Percentiles rank a stretch among this genome's conserved stretches.
Conservation (phyloP, 345 rosid species). For the Populus nigra region DNA sequence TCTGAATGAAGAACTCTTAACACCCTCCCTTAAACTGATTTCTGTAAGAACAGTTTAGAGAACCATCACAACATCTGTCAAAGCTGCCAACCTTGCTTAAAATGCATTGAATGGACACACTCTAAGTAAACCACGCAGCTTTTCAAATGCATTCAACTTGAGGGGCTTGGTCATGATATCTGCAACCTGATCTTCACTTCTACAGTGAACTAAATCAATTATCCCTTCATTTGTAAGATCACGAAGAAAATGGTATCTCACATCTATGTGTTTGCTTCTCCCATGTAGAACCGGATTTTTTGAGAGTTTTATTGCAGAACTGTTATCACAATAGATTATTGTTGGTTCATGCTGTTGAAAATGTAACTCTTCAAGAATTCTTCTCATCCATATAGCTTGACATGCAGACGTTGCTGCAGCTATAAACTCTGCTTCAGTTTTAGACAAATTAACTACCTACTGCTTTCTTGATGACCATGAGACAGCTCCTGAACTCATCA, state of each 20-base stretch:
- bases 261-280: background rate
- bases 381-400: background rate
- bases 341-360: background rate
- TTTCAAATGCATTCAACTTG: background rate
- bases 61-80: background rate
- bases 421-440: too few relatives aligned
- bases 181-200: background rate
- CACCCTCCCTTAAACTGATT: background rate
- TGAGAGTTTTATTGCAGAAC: background rate
- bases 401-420: background rate
- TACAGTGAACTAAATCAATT: background rate
- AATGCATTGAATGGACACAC: background rate
- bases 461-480: background rate
- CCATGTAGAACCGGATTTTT: constrained; percentile 1
- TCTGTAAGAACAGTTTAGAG: background rate
- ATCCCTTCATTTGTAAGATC: background rate
- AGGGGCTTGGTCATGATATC: background rate
- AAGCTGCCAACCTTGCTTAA: too few relatives aligned
- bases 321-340: background rate
- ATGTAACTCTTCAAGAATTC: background rate
- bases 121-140: background rate
- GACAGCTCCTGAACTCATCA: background rate
- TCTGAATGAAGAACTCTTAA: too few relatives aligned
- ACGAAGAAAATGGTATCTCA: background rate
- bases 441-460: background rate